Evolutionary conservation across 163 green algal genomes (phyloP).

Genomic region (Chloromonas sp.): DNA sequence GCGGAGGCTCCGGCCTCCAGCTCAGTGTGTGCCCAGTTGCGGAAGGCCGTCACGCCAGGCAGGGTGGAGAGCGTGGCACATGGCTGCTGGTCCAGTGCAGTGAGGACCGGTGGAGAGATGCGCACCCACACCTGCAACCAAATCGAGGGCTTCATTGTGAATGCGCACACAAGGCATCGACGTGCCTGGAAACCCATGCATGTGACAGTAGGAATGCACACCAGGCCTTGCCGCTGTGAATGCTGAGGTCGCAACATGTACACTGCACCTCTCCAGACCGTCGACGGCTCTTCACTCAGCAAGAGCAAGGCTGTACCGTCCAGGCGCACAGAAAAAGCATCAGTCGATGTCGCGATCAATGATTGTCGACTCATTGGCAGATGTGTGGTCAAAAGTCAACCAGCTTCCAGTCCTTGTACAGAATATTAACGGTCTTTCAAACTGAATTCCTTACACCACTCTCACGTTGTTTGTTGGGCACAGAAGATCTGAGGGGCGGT

Average conservation of each 20-base stretch:
- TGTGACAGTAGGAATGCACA: background rate
- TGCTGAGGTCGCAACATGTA: too few relatives aligned
- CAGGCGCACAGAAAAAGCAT: background rate
- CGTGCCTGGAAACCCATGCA: background rate
- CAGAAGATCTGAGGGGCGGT: slow-evolving; percentile 81
- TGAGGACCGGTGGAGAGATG: background rate
- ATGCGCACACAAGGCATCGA: background rate
- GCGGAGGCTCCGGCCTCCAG: background rate
- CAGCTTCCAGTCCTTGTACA: background rate
- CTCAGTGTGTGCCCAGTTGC: slow-evolving; percentile 2
- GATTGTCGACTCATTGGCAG: too few relatives aligned
- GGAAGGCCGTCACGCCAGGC: background rate
- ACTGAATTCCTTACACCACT: background rate
- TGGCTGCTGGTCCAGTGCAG: background rate
- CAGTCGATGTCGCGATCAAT: too few relatives aligned
- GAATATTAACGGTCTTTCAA: background rate
- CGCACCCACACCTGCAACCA: background rate
- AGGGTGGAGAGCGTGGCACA: slow-evolving; percentile 4
- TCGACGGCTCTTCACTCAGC: background rate
- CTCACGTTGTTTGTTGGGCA: slow-evolving; percentile 60
- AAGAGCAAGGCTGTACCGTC: background rate
- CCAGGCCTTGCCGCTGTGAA: too few relatives aligned
- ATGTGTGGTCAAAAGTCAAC: too few relatives aligned
- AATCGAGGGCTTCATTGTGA: background rate
- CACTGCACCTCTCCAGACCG: background rate